phyloP scores from a whole-genome alignment of 2,329 filamentous ascomycete genomes.

The Pseudogymnoascus sp. region DNA sequence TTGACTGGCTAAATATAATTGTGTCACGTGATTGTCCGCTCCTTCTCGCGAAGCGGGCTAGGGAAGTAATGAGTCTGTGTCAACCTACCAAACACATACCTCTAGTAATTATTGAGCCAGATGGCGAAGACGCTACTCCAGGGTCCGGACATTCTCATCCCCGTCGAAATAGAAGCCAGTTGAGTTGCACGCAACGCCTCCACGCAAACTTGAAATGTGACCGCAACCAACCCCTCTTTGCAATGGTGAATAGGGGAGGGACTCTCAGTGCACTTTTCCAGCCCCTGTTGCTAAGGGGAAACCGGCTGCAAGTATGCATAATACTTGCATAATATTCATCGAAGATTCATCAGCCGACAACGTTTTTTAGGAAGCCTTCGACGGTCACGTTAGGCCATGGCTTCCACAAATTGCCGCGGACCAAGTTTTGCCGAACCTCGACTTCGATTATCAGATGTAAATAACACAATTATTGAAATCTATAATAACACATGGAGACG shows the following conservation, averaged over 20 bases:
- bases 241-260: conserved; percentile 45
- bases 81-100: background rate
- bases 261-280: conserved; percentile 41
- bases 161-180: conserved; percentile 6
- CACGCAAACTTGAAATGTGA: conserved; percentile 40
- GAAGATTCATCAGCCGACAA: background rate
- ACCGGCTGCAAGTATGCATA: conserved; percentile 41
- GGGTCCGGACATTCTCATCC: background rate
- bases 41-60: background rate
- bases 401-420: conserved; percentile 5
- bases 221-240: conserved; percentile 42
- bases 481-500: background rate
- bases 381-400: conserved; percentile 17
- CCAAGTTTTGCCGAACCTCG: conserved; percentile 16
- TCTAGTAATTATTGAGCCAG: background rate
- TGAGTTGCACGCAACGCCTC: conserved; percentile 19
- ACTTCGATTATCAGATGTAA: conserved; percentile 9
- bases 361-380: conserved; percentile 18
- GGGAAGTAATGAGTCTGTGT: background rate
- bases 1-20: background rate
- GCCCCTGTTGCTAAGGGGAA: conserved; percentile 36
- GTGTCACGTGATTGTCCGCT: background rate
- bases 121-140: background rate
- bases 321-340: conserved; percentile 21
- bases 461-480: conserved; percentile 14